phyloP scores from a whole-genome alignment of 176 grass and related monocot genomes.

The Urochloa ruziziensis region DNA sequence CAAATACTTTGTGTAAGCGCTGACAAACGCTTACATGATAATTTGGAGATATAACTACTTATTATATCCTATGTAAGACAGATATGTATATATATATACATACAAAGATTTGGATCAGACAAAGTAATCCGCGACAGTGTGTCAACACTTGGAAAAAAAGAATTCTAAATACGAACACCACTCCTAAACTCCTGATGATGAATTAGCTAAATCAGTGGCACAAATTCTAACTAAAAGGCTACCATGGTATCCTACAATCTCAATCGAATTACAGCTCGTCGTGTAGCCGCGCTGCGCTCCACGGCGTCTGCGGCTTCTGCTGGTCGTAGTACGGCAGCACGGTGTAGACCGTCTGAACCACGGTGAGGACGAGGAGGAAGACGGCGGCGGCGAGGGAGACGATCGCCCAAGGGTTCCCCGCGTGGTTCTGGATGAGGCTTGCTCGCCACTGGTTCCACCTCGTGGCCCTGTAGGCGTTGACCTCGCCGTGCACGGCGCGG shows the following conservation, averaged over 20 bases:
- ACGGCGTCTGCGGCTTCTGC: not conserved
- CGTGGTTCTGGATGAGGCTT: conserved; percentile 76
- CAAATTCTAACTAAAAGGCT: not conserved
- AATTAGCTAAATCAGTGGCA: not conserved
- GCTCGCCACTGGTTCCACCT: conserved; percentile 63
- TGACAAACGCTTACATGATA: too few relatives aligned
- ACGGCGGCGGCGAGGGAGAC: conserved; percentile 61
- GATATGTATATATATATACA: too few relatives aligned
- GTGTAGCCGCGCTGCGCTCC: not conserved
- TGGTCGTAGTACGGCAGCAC: conserved; percentile 24
- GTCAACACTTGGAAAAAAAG: too few relatives aligned
- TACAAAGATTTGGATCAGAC: too few relatives aligned
- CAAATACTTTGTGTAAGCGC: too few relatives aligned
- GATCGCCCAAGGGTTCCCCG: conserved; percentile 73
- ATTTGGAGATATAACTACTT: too few relatives aligned
- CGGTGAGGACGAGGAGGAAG: conserved; percentile 53
- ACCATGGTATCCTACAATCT: not conserved
- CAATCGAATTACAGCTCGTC: not conserved
- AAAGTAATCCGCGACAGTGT: too few relatives aligned
- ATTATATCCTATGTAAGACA: too few relatives aligned
- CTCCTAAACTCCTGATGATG: not conserved
- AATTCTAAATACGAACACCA: not conserved
- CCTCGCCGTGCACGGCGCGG: conserved; percentile 51
- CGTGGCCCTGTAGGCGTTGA: conserved; percentile 55
- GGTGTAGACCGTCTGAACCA: conserved; percentile 64